Evolutionary conservation across 2,329 filamentous ascomycete genomes (phyloP).

Genomic region (Sporothrix inflata): DNA sequence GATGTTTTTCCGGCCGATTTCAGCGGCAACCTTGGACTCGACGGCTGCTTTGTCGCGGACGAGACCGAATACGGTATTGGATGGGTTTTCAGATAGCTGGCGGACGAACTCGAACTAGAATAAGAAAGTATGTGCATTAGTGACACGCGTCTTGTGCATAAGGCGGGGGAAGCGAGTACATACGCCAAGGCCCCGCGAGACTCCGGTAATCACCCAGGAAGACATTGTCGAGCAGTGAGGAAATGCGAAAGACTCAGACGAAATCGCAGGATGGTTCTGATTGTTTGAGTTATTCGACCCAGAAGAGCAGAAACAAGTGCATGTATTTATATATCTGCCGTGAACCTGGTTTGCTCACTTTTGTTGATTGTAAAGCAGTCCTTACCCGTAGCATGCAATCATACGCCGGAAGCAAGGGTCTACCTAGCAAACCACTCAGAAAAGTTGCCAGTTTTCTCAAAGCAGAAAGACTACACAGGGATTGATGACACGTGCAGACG

Average conservation of each 20-base stretch:
- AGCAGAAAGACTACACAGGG: background rate
- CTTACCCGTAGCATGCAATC: too few species aligned
- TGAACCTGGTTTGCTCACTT: background rate
- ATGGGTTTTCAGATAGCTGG: conserved; percentile 41
- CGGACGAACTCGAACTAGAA: background rate
- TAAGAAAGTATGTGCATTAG: background rate
- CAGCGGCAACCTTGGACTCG: conserved; percentile 48
- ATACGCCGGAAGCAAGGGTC: too few species aligned
- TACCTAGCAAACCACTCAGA: background rate
- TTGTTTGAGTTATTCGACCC: too few species aligned
- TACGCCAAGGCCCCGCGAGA: conserved; percentile 36
- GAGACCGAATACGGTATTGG: conserved; percentile 51
- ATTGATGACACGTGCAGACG: too few species aligned
- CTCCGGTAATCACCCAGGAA: conserved; percentile 36
- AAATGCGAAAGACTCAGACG: too few species aligned
- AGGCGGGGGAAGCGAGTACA: conserved; percentile 34
- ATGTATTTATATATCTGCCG: background rate
- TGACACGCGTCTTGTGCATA: too few species aligned
- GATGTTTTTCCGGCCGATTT: conserved; percentile 49
- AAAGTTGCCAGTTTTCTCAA: background rate
- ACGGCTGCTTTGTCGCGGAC: conserved; percentile 52
- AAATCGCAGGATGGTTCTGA: too few species aligned
- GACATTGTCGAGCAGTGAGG: conserved; percentile 30
- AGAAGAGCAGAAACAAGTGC: too few species aligned
- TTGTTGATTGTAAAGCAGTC: background rate